phyloP scores from a whole-genome alignment of 768 basidiomycete species.

The Mycena belliarum region DNA sequence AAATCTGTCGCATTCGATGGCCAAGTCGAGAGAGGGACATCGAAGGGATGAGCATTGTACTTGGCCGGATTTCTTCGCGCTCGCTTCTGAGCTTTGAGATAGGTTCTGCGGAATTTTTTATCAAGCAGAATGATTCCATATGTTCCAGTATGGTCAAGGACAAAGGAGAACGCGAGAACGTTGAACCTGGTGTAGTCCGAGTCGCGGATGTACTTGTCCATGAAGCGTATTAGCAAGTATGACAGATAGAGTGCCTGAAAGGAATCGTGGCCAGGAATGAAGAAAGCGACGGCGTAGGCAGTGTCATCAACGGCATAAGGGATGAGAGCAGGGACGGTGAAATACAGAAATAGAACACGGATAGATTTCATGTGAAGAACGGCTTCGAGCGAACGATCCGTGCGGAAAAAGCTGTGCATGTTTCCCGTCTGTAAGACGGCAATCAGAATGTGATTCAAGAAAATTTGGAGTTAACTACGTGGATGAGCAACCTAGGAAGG shows the following conservation, averaged over 20 bases:
- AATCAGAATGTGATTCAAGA: too few species aligned
- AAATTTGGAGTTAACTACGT: not conserved
- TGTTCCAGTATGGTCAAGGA: not conserved
- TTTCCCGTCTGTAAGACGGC: not conserved
- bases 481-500: not conserved
- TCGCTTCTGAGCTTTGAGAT: not conserved
- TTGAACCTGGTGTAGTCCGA: not conserved
- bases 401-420: not conserved
- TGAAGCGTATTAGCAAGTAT: not conserved
- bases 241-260: not conserved
- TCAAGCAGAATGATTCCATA: not conserved
- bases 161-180: not conserved
- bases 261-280: not conserved
- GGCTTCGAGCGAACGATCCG: not conserved
- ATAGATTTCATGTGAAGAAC: not conserved
- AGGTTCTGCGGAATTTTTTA: not conserved
- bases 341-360: not conserved
- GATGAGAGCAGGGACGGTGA: not conserved
- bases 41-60: too few species aligned
- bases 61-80: too few species aligned
- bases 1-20: too few species aligned
- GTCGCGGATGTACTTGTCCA: slow-evolving; percentile 6
- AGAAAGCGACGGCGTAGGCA: slow-evolving; percentile 1
- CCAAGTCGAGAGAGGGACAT: too few species aligned
- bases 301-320: not conserved